Base-by-base conservation (phyloP, 257 asterid species). In the Osmanthus fragrans region DNA sequence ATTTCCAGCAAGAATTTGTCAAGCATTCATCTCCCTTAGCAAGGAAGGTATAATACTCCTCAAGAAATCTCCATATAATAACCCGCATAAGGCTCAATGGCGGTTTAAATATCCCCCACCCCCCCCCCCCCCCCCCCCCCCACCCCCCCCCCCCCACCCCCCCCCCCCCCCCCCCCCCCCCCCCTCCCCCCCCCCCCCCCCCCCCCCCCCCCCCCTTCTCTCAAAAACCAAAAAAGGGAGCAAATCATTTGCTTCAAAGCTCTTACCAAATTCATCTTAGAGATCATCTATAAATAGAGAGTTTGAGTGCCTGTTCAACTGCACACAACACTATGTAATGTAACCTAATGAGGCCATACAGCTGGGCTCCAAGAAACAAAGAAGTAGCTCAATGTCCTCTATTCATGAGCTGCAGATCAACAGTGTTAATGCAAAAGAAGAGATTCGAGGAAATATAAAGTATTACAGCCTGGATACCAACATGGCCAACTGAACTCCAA, bases 401-500 rank as follows among this genome's bases (percentile, higher is more conserved):
- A 40, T 25, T 73, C 29, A 33, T 9, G 16, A 13, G 66, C 80
- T 73, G 72, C 58, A 67, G 33, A 75, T 45, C 32, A 7, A 70
- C 64, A 40, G 5, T 36, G 51, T 37, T 32, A 21, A 73, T 30
- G 47, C 21, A 76, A 72, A 36, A 39, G 1, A 71, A 73, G 29
- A 16, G 30, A 19, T 51, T 64, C 69, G 74, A 37, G 42, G 33
- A 71, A 36, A 21, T 56, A 33, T 30, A 12, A 69, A 32, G 71
- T 39, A 76, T 68, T 58, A 27, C 30, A 54, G 42, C 70, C 64
- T 69, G 23, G 40, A 45, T 21, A 15, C 25, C 70, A 29, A 76
- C 72, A 36, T 37, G 54, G 45, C 65, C 72, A 75, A 34, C 68
- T 69, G 63, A 49, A 72, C 68, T 63, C 34, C 40, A 68, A 77